phyloP scores from a whole-genome alignment of 352 stramenopile genomes.

The Thalassiosira hispida region DNA sequence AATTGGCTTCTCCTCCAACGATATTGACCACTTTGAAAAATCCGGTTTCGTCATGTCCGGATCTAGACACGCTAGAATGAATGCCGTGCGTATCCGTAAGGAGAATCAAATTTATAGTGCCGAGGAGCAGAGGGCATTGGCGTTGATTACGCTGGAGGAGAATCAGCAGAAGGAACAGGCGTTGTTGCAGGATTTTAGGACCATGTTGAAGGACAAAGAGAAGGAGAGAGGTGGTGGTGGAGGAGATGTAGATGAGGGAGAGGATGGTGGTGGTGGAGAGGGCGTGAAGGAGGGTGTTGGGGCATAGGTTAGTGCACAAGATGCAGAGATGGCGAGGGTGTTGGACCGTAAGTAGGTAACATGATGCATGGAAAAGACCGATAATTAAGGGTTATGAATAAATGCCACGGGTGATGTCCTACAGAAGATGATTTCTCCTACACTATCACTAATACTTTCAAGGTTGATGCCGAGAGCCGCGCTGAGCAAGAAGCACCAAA shows the following conservation, averaged over 20 bases:
- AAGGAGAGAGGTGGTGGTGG: constrained; percentile 30
- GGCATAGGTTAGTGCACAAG: no score
- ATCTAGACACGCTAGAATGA: constrained; percentile 97
- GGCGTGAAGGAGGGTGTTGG: neutral
- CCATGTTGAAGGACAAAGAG: constrained; percentile 86
- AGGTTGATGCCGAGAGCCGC: no score
- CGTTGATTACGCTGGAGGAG: constrained; percentile 98
- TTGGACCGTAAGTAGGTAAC: no score
- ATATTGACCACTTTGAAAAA: constrained; percentile 96
- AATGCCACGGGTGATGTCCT: no score
- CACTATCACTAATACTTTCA: no score
- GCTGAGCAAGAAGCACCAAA: no score
- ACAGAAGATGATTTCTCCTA: no score
- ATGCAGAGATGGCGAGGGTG: no score
- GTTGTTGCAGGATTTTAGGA: constrained; percentile 97
- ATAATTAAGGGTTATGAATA: no score
- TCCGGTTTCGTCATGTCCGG: constrained; percentile 95
- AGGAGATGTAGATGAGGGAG: constrained; percentile 1
- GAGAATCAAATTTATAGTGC: constrained; percentile 99
- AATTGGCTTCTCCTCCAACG: constrained; percentile 93
- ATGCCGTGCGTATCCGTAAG: constrained; percentile 98
- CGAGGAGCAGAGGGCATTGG: constrained; percentile 97
- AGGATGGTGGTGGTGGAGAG: neutral
- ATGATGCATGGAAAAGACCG: no score
- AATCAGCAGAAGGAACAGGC: constrained; percentile 98